Evolutionary conservation across 305 asterid species (phyloP), one percentile per base, ranked within the genome.

Genomic region (Fraxinus albicans): DNA sequence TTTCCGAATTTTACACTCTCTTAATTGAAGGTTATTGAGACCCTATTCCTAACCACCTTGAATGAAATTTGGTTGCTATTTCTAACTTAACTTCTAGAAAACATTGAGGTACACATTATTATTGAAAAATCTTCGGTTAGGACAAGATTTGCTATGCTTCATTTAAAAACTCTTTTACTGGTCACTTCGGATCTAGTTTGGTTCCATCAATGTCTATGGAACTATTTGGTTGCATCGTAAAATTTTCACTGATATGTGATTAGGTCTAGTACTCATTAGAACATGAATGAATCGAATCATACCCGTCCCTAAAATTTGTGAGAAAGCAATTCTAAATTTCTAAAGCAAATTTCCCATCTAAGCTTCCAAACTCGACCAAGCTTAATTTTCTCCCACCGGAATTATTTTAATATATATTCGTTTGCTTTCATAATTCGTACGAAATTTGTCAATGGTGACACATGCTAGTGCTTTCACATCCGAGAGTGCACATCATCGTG

Each of bases 401-500:
- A 65, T 67, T 10, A 25, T 25, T 65, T 8, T 42, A 42, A 10
- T 25, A 19, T 63, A 63, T 63, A 7, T 63, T 19, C 13, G 12
- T 1, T 10, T 8, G 13, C 34, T 65, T 23, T 63, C 73, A 63
- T 21, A 63, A 25, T 34, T 34, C 36, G 36, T 34, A 34, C 4
- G 36, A 34, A 34, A 23, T 19, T 77, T 77, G 75, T 60, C 69
- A 44, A 78, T 35, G 25, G 69, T 9, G 44, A 25, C 70, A 25
- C 72, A n/a, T 72, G 72, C 3, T 19, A 19, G 38, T 77, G 78
- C 67, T 42, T 82, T 78, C 83, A 74, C 79, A 38, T 81, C 55
- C 50, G 21, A 4, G 38, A 31, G 34, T 60, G 81, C 67, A 81
- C 73, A 63, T 42, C 19, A 75, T n/a, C 81, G 79, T 87, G 81